Conservation (phyloP, 805 yeast species). For the Zygoascus tannicola region DNA sequence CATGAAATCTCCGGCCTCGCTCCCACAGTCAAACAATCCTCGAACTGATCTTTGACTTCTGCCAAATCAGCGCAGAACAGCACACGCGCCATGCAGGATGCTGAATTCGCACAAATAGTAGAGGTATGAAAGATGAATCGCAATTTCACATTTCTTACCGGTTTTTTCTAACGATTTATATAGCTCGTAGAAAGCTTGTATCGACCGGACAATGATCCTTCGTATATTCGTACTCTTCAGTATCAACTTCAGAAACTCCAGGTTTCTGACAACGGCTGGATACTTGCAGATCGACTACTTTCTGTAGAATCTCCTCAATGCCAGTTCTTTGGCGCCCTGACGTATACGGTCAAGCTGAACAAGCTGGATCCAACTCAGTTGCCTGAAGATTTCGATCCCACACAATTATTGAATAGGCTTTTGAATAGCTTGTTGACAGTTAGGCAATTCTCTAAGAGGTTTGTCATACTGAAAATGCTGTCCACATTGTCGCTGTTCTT, state of each 20-base stretch:
- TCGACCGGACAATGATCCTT: neutral
- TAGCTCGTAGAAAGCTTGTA: slow-evolving; percentile 3
- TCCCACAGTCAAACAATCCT: too few relatives aligned
- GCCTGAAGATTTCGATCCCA: slow-evolving; percentile 4
- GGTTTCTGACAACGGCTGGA: slow-evolving; percentile 44
- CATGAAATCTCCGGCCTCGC: too few relatives aligned
- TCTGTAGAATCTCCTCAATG: slow-evolving; percentile 22
- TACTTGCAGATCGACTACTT: slow-evolving; percentile 48
- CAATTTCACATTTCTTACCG: slow-evolving; percentile 23
- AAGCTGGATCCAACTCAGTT: slow-evolving; percentile 6
- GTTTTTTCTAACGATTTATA: slow-evolving; percentile 1
- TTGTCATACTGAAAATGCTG: slow-evolving; percentile 51
- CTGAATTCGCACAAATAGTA: slow-evolving; percentile 32
- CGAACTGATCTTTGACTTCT: too few relatives aligned
- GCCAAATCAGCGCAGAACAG: too few relatives aligned
- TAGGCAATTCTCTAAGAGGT: slow-evolving; percentile 15
- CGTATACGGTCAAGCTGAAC: slow-evolving; percentile 57
- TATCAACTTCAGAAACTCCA: slow-evolving; percentile 50
- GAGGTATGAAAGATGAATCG: neutral
- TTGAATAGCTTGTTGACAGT: slow-evolving; percentile 17
- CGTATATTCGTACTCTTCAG: slow-evolving; percentile 30
- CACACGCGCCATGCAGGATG: slow-evolving; percentile 28
- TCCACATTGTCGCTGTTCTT: slow-evolving; percentile 45
- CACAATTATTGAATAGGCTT: slow-evolving; percentile 9
- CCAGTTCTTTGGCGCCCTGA: slow-evolving; percentile 74